These are phyloP conservation scores for Phyllosticta capitalensis DNA, from an alignment of 2,329 filamentous ascomycete genomes.

Conservation along the genomic window DNA sequence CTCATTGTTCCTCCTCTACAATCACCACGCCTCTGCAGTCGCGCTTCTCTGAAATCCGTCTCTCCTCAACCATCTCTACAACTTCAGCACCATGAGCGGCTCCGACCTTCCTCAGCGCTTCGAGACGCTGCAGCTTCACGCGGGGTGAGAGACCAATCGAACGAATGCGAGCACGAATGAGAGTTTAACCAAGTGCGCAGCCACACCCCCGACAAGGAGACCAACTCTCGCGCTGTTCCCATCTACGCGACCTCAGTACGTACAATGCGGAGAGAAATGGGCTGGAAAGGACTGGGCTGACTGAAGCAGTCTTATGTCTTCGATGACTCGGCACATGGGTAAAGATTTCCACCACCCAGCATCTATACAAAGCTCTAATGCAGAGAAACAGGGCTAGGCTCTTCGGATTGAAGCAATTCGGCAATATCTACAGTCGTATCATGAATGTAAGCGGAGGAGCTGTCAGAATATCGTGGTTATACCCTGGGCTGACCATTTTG, in stretches of 20 bases:
- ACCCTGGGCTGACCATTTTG: neutral
- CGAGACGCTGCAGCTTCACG: conserved; percentile 43
- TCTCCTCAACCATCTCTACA: neutral
- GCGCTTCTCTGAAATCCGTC: neutral
- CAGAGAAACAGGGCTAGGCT: conserved; percentile 56
- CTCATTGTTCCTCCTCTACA: neutral
- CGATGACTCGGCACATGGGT: conserved; percentile 83
- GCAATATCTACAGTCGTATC: conserved; percentile 96
- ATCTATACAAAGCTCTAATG: too few species aligned
- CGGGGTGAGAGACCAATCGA: conserved; percentile 27
- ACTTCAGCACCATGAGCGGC: conserved; percentile 1
- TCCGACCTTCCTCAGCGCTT: conserved; percentile 20
- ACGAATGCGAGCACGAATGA: neutral
- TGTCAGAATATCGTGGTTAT: neutral
- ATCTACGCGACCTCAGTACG: conserved; percentile 84
- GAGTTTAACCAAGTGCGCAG: conserved; percentile 34
- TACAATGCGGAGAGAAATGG: neutral
- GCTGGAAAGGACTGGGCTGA: conserved; percentile 5
- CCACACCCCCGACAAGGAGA: conserved; percentile 68
- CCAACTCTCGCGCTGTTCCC: conserved; percentile 82
- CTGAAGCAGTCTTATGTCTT: conserved; percentile 69
- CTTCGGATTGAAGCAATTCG: conserved; percentile 92
- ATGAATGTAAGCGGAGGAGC: conserved; percentile 78
- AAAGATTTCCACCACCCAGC: too few species aligned
- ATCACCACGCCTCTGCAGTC: neutral